Evolutionary conservation across 1,284 basidiomycete genomes (phyloP).

Genomic region (Austropuccinia psidii): DNA sequence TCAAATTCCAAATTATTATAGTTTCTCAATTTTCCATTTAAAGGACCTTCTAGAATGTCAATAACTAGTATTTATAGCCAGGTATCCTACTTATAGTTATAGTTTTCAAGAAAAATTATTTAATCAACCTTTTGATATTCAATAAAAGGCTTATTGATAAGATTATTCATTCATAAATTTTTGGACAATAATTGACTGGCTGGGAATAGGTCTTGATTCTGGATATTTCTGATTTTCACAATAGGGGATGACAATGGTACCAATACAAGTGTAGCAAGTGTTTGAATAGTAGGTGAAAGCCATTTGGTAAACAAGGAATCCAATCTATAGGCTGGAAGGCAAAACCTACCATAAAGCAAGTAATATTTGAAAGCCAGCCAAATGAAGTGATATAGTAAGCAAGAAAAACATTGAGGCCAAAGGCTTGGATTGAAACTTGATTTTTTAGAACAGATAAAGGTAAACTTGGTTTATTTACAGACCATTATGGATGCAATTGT

Average conservation of each 20-base stretch:
- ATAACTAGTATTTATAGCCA: no score
- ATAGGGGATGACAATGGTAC: neutral
- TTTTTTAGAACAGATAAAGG: neutral
- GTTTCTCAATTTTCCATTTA: no score
- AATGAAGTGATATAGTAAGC: no score
- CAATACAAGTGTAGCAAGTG: neutral
- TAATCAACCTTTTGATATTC: no score
- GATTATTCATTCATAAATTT: no score
- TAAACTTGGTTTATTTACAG: conserved; percentile 17
- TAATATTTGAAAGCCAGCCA: no score
- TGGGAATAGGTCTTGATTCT: neutral
- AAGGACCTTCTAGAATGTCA: no score
- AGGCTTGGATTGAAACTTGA: neutral
- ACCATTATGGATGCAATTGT: neutral
- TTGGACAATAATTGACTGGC: neutral
- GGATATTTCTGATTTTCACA: neutral
- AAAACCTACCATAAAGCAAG: neutral
- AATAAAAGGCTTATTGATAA: no score
- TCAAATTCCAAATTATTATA: conserved; percentile 55
- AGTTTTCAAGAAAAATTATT: no score
- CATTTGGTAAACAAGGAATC: neutral
- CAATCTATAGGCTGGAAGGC: neutral
- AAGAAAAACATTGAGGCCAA: neutral
- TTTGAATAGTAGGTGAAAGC: neutral
- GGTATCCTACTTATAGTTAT: no score